Evolutionary conservation across 1,139 yeast genomes (phyloP), one percentile per base, ranked within the genome.

Genomic region (Magnusiomyces fungicola): DNA sequence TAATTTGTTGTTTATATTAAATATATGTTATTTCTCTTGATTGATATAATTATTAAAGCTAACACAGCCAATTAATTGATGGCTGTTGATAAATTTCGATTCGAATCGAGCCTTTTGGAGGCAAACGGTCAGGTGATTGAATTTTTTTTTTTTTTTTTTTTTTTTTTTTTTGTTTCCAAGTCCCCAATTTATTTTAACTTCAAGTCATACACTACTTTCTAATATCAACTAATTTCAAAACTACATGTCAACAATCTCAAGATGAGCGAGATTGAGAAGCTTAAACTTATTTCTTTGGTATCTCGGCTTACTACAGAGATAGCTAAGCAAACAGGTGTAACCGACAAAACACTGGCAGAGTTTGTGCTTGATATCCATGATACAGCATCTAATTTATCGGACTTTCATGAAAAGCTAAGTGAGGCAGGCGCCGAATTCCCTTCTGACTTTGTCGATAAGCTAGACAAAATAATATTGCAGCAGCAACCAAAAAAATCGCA

Each of bases 371-470:
- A 71, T 53, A 62, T 85, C 24, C 75, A 76, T 56, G 63, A 67
- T 2, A 65, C 72, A 45, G 61, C 77, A 1, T 34, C 42, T 1
- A 57, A 64, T 16, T 56, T 69, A 22, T 59, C 59, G 3, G 69
- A 64, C 9, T 81, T 82, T 57, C 61, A 65, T 37, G 55, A 63
- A n/a, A 67, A 70, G 19, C 64, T 83, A 47, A 63, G 66, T 16
- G 78, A 73, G 9, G 75, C 81, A 61, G 92, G 88, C 0, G 87
- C 85, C 19, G 83, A 78, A 10, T 78, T 84, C 52, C 74, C 81
- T 0, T 65, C 60, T 3, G 67, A 53, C 2, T 73, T 79, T 53
- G 62, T 80, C 1, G 63, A 63, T 18, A 59, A 63, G 12, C 57
- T 74, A 14, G 69, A 70, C 36, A 62, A 67, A 9, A 67, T 69